These are phyloP conservation scores for Carnegiea gigantea DNA, from an alignment of 179 eudicot genomes.

Conservation along the genomic window DNA sequence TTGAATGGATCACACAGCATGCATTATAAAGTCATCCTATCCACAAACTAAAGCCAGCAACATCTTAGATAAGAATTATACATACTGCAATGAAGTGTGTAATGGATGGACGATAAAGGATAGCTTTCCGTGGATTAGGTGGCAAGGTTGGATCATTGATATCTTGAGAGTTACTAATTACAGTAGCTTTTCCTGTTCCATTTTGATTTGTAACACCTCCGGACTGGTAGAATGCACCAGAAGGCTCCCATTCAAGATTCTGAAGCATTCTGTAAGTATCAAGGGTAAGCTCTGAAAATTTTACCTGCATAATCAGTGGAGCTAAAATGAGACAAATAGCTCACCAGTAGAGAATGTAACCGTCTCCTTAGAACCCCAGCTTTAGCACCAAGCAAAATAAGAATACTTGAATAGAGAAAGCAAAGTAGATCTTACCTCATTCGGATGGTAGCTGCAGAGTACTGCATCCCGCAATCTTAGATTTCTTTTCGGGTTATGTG, in stretches of 20 bases:
- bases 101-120: slow-evolving; percentile 74
- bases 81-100: slow-evolving; percentile 83
- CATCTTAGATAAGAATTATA: slow-evolving; percentile 12
- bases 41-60: slow-evolving; percentile 12
- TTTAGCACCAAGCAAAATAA: slow-evolving; percentile 4
- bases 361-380: background rate
- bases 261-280: slow-evolving; percentile 89
- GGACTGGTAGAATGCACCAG: slow-evolving; percentile 76
- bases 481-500: slow-evolving; percentile 52
- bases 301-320: slow-evolving; percentile 48
- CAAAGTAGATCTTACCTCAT: slow-evolving; percentile 55
- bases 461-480: slow-evolving; percentile 74
- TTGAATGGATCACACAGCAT: background rate
- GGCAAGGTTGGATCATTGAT: slow-evolving; percentile 86
- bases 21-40: slow-evolving; percentile 11
- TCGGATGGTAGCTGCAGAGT: slow-evolving; percentile 77
- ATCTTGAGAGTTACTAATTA: slow-evolving; percentile 51
- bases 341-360: background rate
- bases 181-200: slow-evolving; percentile 53
- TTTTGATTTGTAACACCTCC: slow-evolving; percentile 51
- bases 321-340: slow-evolving; percentile 3
- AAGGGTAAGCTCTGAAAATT: slow-evolving; percentile 82
- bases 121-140: slow-evolving; percentile 80
- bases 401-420: slow-evolving; percentile 9
- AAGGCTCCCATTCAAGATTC: slow-evolving; percentile 93